Base-by-base conservation (phyloP, 768 basidiomycete species). In the Cytidiella melzeri region DNA sequence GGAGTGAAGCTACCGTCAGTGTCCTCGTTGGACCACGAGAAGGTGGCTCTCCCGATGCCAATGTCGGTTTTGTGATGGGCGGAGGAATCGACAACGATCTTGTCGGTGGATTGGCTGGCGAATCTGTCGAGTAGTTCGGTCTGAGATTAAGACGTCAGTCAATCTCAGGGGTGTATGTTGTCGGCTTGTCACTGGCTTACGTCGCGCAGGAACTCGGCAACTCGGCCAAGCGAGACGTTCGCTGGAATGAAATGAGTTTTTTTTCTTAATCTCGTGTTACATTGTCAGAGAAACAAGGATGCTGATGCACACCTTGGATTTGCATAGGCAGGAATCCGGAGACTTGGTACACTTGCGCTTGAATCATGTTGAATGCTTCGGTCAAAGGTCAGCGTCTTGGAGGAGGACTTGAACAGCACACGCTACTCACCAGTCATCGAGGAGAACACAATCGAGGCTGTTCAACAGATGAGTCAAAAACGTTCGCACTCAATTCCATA, bases 61-160 rank as follows among this genome's bases (percentile, higher is more conserved):
- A 63, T 56, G 24, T 45, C 52, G 5, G 46, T 25, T 15, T 23
- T 21, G 19, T 50, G 47, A 2, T 7, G 11, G 5, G 41, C 2
- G 23, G 21, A n/a, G 18, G 19, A 9, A 11, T 62, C 56, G 24
- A 40, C 47, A 19, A 47, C 38, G 2, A 50, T 46, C 37, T 5
- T 5, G 10, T 18, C 28, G 5, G 55, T 40, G 6, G 20, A n/a
- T 11, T 55, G 36, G 10, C 44, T 51, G 10, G 49, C 24, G 49
- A 68, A 65, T 5, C 42, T 47, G 28, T 67, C 64, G 18, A 68
- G 47, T 7, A 68, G 51, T 30, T 65, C 63, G 27, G 64, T 65
- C 64, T 65, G 10, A 3, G 19, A 37, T 45, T 36, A 18, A 7
- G 30, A 21, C 21, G 12, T 24, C 37, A 43, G 42, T 4, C 10